Conservation (phyloP, 768 basidiomycete genomes). For the Suillus clintonianus region DNA sequence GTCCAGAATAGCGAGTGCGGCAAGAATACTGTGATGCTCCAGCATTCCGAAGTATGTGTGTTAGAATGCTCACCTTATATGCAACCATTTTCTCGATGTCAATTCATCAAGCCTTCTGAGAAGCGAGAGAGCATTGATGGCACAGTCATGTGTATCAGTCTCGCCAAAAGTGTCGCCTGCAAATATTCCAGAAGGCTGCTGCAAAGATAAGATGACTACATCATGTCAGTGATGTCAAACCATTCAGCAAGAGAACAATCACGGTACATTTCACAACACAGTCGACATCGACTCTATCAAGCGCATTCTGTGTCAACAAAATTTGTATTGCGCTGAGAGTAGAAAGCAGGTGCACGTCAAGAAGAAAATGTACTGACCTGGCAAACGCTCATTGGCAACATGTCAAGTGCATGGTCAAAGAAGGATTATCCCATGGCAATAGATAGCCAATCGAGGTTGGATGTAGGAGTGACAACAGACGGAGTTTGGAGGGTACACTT, state of each 20-base stretch:
- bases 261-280: constrained; percentile 70
- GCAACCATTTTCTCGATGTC: constrained; percentile 63
- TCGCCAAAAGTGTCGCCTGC: constrained; percentile 93
- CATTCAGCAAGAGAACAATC: constrained; percentile 21
- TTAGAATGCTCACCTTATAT: constrained; percentile 62
- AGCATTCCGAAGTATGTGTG: background rate
- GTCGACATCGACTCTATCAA: constrained; percentile 68
- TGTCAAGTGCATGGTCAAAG: constrained; percentile 97
- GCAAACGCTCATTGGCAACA: too few species aligned
- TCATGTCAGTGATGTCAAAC: constrained; percentile 1
- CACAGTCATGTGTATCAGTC: constrained; percentile 86
- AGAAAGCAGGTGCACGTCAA: constrained; percentile 83
- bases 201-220: constrained; percentile 80
- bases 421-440: constrained; percentile 83
- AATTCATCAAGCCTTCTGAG: constrained; percentile 74
- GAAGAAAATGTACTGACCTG: too few species aligned
- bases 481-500: constrained; percentile 77
- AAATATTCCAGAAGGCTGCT: constrained; percentile 86
- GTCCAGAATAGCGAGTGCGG: constrained; percentile 85
- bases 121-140: constrained; percentile 80
- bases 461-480: constrained; percentile 71
- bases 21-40: constrained; percentile 66
- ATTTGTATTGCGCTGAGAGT: constrained; percentile 95
- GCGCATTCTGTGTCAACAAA: constrained; percentile 78
- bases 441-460: constrained; percentile 83